These are phyloP conservation scores for Hevea brasiliensis DNA, from an alignment of 345 rosid genomes.

Conservation along the genomic window DNA sequence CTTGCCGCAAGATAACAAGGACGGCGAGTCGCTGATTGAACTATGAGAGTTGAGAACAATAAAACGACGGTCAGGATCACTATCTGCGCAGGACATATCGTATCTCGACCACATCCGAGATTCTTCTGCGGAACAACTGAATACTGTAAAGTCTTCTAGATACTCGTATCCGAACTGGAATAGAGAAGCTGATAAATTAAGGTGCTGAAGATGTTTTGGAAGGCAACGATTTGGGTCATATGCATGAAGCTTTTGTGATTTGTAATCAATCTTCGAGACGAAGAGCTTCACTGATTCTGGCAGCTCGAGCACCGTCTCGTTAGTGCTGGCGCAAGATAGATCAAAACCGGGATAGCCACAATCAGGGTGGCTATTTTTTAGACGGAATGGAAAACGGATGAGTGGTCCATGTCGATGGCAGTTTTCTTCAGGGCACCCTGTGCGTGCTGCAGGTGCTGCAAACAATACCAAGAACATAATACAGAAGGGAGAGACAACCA, in stretches of 20 bases:
- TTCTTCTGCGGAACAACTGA: background rate
- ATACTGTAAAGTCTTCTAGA: background rate
- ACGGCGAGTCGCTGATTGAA: background rate
- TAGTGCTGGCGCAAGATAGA: slow-evolving; percentile 16
- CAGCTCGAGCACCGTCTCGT: slow-evolving; percentile 17
- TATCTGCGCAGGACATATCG: too few species aligned
- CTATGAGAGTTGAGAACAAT: background rate
- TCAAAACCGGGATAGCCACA: slow-evolving; percentile 34
- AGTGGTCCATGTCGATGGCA: slow-evolving; percentile 11
- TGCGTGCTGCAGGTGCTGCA: background rate
- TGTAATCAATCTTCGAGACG: slow-evolving; percentile 22
- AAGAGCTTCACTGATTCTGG: slow-evolving; percentile 21
- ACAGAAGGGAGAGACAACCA: too few species aligned
- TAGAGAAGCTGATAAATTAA: slow-evolving; percentile 12
- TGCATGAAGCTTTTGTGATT: background rate
- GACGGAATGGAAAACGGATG: slow-evolving; percentile 30
- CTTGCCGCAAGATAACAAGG: slow-evolving; percentile 12
- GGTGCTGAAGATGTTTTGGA: background rate
- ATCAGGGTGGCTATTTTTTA: slow-evolving; percentile 15
- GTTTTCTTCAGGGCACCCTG: background rate
- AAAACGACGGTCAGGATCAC: background rate
- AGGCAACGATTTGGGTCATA: slow-evolving; percentile 24
- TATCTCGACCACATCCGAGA: background rate
- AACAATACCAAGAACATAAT: too few species aligned
- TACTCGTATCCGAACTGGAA: background rate